These are phyloP conservation scores for Zygosaccharomyces gambellarensis DNA, from an alignment of 805 yeast genomes.

Conservation along the genomic window DNA sequence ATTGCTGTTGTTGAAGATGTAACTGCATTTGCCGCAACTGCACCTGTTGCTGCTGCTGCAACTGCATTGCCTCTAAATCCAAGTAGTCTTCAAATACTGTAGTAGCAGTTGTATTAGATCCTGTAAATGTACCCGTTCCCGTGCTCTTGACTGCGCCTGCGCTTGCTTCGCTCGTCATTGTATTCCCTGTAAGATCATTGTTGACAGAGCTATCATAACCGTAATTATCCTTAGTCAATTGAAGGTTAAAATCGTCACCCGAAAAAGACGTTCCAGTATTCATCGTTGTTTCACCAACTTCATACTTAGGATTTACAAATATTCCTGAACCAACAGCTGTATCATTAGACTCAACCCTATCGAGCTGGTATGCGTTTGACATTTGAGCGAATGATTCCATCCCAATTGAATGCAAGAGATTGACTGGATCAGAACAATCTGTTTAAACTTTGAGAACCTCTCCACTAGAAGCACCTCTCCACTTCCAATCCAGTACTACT, in stretches of 20 bases:
- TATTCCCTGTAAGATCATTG: constrained; percentile 32
- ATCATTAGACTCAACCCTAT: constrained; percentile 19
- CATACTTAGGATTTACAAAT: constrained; percentile 3
- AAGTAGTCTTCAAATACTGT: constrained; percentile 11
- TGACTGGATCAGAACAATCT: not conserved
- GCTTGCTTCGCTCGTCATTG: constrained; percentile 19
- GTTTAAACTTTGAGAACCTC: too few species aligned
- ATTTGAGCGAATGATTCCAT: constrained; percentile 7
- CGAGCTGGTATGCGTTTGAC: constrained; percentile 15
- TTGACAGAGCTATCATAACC: constrained; percentile 11
- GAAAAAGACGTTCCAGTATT: not conserved
- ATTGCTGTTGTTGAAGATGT: not conserved
- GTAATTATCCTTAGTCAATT: constrained; percentile 12
- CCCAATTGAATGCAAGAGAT: not conserved
- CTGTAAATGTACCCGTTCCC: not conserved
- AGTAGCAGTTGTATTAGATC: not conserved
- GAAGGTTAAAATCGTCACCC: constrained; percentile 17
- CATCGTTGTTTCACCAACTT: constrained; percentile 5
- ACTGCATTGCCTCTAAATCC: constrained; percentile 9
- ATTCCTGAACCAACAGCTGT: constrained; percentile 16
- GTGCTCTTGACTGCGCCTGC: constrained; percentile 2
- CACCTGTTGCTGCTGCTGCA: not conserved
- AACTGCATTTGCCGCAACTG: not conserved
- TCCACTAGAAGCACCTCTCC: too few species aligned
- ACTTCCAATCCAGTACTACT: too few species aligned